Evolutionary conservation across 129 eudicot species (phyloP), one percentile per base, ranked within the genome.

Genomic region (Artemisia tridentata): DNA sequence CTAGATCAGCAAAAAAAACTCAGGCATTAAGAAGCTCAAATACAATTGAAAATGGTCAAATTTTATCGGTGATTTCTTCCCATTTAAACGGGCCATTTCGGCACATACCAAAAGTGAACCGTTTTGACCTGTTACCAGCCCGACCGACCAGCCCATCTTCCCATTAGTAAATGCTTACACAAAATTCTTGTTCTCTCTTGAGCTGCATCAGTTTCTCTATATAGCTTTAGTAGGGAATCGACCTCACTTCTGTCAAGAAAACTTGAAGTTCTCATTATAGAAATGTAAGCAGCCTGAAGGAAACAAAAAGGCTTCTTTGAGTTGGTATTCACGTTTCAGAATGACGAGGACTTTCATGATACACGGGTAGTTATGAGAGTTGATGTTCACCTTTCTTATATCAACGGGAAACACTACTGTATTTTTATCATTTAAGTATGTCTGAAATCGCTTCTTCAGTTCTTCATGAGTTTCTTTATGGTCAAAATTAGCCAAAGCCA

Each of bases 401-500:
- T 63, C 79, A 75, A 75, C 84, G 2, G 86, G 85, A 63, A 81
- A 75, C 45, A 56, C 64, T 10, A 78, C 49, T 25, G 86, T 74
- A 45, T 19, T 65, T 46, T 71, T 81, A 68, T 84, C 75, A 68
- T 46, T 69, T 54, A 78, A 8, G 61, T 74, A 84, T 62, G 70
- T 62, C 43, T 72, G 76, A 76, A 84, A 81, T 67, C 84, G 84
- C 65, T 75, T 72, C 71, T 74, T 67, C 72, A 78, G 58, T 78
- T 84, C 84, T 70, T 81, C 79, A 15, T 65, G 68, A 65, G 86
- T 84, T 65, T 67, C 70, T 65, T 66, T 79, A 61, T 81, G 84
- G 52, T 76, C 82, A 78, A 84, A 73, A 52, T 69, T 78, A 67
- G 80, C 86, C 69, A 84, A 78, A 21, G 83, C 89, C 74, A 54